Evolutionary conservation across 768 basidiomycete species (phyloP).

Genomic region (Pleurotus tuoliensis): DNA sequence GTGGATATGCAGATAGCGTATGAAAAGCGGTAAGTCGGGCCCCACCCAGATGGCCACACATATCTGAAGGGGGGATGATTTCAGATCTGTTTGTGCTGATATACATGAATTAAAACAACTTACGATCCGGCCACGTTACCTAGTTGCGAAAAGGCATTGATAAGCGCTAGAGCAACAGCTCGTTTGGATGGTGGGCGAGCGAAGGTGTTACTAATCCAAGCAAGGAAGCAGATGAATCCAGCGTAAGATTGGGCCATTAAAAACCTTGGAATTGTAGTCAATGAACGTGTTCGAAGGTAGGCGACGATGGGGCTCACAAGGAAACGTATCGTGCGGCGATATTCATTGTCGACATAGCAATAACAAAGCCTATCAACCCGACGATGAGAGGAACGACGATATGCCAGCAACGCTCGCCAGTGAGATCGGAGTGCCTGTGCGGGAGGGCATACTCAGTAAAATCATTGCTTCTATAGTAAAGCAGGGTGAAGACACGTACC

Average conservation of each 20-base stretch:
- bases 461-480: background rate
- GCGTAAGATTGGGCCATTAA: conserved; percentile 74
- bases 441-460: conserved; percentile 1
- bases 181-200: conserved; percentile 77
- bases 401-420: conserved; percentile 70
- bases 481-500: conserved; percentile 27
- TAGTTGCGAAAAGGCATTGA: conserved; percentile 78
- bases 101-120: conserved; percentile 22
- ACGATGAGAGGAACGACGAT: conserved; percentile 46
- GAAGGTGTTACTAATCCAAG: conserved; percentile 50
- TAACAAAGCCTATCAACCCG: conserved; percentile 66
- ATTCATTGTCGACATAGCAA: conserved; percentile 63
- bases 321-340: conserved; percentile 60
- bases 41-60: conserved; percentile 11
- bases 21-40: conserved; percentile 34
- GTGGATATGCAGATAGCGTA: conserved; percentile 73
- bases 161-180: conserved; percentile 79
- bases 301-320: conserved; percentile 35
- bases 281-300: background rate
- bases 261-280: conserved; percentile 42
- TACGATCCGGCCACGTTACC: conserved; percentile 85
- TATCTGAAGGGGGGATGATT: conserved; percentile 1
- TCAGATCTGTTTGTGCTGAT: background rate
- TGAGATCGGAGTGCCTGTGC: conserved; percentile 64
- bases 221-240: conserved; percentile 63